Evolutionary conservation across 306 rosid genomes (phyloP).

Genomic region (Fragaria ananassa): DNA sequence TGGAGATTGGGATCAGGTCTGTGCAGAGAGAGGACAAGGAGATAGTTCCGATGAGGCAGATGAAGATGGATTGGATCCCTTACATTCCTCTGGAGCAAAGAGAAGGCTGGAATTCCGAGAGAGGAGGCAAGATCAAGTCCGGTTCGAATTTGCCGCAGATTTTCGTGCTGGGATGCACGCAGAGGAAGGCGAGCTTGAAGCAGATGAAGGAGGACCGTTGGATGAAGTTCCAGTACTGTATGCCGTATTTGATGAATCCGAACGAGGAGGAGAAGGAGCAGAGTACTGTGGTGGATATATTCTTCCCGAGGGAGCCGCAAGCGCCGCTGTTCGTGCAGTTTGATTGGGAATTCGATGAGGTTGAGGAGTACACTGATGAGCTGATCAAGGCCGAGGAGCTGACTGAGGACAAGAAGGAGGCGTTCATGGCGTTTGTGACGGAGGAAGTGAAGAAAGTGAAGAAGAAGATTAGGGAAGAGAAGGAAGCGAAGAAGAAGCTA

Average conservation of each 20-base stretch:
- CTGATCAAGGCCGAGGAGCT: background rate
- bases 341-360: slow-evolving; percentile 4
- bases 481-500: slow-evolving; percentile 10
- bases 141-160: slow-evolving; percentile 43
- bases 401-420: background rate
- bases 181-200: slow-evolving; percentile 54
- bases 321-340: background rate
- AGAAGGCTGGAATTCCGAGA: slow-evolving; percentile 43
- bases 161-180: slow-evolving; percentile 82
- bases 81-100: slow-evolving; percentile 76
- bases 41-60: slow-evolving; percentile 88
- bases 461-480: background rate
- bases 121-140: slow-evolving; percentile 14
- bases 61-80: slow-evolving; percentile 99
- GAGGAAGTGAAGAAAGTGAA: background rate
- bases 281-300: background rate
- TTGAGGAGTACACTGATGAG: background rate
- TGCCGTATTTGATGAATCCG: slow-evolving; percentile 12
- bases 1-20: slow-evolving; percentile 81
- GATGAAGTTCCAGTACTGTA: slow-evolving; percentile 21
- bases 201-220: slow-evolving; percentile 18
- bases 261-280: slow-evolving; percentile 14
- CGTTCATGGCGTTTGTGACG: background rate
- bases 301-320: background rate
- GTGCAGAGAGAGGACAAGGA: slow-evolving; percentile 92